These are phyloP conservation scores for Knoxia roxburghii DNA, from an alignment of 257 asterid species.

Conservation along the genomic window DNA sequence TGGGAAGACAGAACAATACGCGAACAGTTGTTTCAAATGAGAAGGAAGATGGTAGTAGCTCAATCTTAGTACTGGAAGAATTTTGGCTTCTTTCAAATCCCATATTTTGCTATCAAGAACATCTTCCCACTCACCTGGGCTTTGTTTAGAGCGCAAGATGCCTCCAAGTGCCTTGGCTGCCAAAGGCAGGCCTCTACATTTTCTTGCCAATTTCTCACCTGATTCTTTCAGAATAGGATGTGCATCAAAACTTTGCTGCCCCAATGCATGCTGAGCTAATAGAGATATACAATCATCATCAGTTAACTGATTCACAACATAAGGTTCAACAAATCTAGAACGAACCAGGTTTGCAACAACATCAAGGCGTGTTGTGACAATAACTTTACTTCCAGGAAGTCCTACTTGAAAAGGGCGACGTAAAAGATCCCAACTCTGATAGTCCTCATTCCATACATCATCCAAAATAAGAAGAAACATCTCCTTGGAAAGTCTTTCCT, in stretches of 20 bases:
- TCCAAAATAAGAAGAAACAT: conserved; percentile 16
- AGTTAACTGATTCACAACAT: conserved; percentile 10
- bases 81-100: conserved; percentile 16
- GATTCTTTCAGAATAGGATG: conserved; percentile 5
- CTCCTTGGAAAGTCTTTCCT: conserved; percentile 12
- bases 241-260: conserved; percentile 13
- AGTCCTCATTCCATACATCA: conserved; percentile 25
- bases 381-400: conserved; percentile 25
- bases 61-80: conserved; percentile 27
- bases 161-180: conserved; percentile 31
- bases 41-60: conserved; percentile 30
- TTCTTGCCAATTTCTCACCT: conserved; percentile 20
- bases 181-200: conserved; percentile 29
- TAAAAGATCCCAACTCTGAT: conserved; percentile 21
- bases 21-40: conserved; percentile 26
- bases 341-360: conserved; percentile 15
- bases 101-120: conserved; percentile 24
- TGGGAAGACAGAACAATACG: conserved; percentile 28
- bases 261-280: conserved; percentile 24
- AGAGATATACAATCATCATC: conserved; percentile 22
- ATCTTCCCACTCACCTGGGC: conserved; percentile 20
- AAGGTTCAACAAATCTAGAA: conserved; percentile 16
- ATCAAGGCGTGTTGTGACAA: conserved; percentile 19
- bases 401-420: conserved; percentile 22
- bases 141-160: conserved; percentile 20